phyloP scores from a whole-genome alignment of 2,329 filamentous ascomycete species.

The Calonectria henricotiae region DNA sequence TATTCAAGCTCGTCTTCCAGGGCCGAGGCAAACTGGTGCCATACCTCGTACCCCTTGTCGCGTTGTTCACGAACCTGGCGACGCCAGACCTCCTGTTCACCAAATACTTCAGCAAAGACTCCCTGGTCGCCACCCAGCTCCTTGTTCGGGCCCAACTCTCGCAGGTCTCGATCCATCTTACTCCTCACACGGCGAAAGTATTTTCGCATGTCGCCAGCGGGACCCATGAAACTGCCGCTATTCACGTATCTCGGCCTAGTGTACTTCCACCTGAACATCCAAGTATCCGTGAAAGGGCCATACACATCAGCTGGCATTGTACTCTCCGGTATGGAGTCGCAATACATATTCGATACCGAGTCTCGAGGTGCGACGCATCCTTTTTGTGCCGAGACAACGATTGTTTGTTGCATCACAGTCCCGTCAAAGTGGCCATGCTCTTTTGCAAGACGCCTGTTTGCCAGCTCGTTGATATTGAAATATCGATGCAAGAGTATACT shows the following conservation, averaged over 20 bases:
- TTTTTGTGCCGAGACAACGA: conserved; percentile 50
- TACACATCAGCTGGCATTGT: conserved; percentile 47
- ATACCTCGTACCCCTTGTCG: conserved; percentile 22
- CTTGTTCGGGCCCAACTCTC: conserved; percentile 33
- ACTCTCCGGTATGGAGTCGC: conserved; percentile 47
- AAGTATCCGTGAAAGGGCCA: conserved; percentile 48
- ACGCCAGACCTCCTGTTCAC: conserved; percentile 52
- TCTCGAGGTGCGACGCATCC: conserved; percentile 49
- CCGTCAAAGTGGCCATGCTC: conserved; percentile 43
- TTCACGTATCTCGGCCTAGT: conserved; percentile 54
- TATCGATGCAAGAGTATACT: conserved; percentile 53
- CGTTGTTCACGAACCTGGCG: conserved; percentile 37
- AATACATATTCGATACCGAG: conserved; percentile 49
- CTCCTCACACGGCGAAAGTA: conserved; percentile 51
- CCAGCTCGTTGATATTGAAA: conserved; percentile 44
- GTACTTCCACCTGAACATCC: conserved; percentile 40
- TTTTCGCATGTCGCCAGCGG: conserved; percentile 50
- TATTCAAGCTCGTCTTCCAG: conserved; percentile 49
- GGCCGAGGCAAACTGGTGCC: conserved; percentile 39
- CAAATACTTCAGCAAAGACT: conserved; percentile 55
- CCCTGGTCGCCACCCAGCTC: conserved; percentile 54
- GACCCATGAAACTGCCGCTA: conserved; percentile 54
- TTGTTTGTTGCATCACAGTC: conserved; percentile 47
- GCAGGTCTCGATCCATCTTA: conserved; percentile 48
- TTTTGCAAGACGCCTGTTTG: conserved; percentile 43